Conservation (phyloP, 495 filamentous ascomycete genomes). For the Choiromyces venosus region DNA sequence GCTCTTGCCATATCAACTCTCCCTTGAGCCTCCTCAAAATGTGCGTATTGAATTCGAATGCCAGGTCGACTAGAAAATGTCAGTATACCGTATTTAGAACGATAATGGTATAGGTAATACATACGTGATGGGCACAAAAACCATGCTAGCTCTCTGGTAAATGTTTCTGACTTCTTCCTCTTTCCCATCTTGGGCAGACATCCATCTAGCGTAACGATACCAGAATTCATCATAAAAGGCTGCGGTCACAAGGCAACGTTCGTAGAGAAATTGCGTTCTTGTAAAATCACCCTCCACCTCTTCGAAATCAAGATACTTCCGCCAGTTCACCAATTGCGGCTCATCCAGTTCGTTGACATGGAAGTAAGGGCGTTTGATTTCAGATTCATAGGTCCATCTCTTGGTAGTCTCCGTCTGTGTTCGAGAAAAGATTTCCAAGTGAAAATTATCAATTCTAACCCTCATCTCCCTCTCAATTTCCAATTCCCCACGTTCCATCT, state of each 20-base stretch:
- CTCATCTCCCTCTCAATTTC: conserved; percentile 83
- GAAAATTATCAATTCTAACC: conserved; percentile 68
- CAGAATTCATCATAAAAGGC: conserved; percentile 97
- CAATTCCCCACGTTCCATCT: conserved; percentile 54
- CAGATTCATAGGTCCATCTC: conserved; percentile 89
- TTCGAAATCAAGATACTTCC: conserved; percentile 95
- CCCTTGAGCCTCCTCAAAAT: conserved; percentile 81
- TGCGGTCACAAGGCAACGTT: conserved; percentile 85
- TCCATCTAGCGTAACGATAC: conserved; percentile 96
- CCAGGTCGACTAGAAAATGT: conserved; percentile 53
- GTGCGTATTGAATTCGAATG: conserved; percentile 82
- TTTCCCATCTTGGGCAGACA: conserved; percentile 73
- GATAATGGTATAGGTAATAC: conserved; percentile 25
- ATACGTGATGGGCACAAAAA: conserved; percentile 74
- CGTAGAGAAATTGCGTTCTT: conserved; percentile 78
- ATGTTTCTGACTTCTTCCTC: conserved; percentile 90
- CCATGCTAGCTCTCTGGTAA: conserved; percentile 76
- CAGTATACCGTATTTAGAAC: not conserved
- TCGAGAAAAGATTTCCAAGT: conserved; percentile 71
- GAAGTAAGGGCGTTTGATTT: conserved; percentile 95
- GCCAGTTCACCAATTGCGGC: conserved; percentile 82
- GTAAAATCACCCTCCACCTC: conserved; percentile 73
- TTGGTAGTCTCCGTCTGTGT: conserved; percentile 88
- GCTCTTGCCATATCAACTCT: conserved; percentile 71
- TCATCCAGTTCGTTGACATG: conserved; percentile 90